These are phyloP conservation scores for Choanephora cucurbitarum DNA, from an alignment of 371 early-diverging fungal species.

Conservation along the genomic window DNA sequence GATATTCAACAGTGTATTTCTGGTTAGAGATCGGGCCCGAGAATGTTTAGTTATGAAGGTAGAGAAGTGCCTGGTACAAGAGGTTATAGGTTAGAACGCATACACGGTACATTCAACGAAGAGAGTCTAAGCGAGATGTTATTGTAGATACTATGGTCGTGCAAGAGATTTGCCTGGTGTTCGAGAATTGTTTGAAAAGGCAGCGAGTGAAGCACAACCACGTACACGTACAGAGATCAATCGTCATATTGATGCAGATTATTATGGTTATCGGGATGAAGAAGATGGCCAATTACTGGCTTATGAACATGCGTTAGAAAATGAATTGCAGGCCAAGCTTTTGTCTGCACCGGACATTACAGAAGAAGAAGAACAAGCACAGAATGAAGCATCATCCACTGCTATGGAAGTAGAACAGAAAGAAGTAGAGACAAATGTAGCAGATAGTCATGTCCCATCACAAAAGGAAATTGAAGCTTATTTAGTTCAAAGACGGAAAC, in stretches of 20 bases:
- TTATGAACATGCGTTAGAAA: conserved; percentile 71
- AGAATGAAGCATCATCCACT: conserved; percentile 13
- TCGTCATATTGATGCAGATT: conserved; percentile 88
- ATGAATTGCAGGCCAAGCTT: conserved; percentile 41
- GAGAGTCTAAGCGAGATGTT: too few species aligned
- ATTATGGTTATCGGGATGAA: conserved; percentile 95
- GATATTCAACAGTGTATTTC: too few species aligned
- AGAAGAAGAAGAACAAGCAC: conserved; percentile 17
- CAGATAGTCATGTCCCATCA: conserved; percentile 53
- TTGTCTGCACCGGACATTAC: conserved; percentile 34
- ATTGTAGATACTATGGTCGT: conserved; percentile 89
- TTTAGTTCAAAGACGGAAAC: conserved; percentile 68
- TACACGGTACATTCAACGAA: too few species aligned
- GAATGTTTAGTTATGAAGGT: conserved; percentile 84
- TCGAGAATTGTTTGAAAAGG: conserved; percentile 85
- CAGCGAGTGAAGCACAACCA: conserved; percentile 41
- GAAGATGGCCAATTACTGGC: conserved; percentile 82
- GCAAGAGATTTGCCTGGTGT: conserved; percentile 96
- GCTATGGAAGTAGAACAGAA: conserved; percentile 18
- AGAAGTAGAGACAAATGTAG: conserved; percentile 16
- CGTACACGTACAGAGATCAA: conserved; percentile 75
- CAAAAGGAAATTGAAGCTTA: conserved; percentile 78
- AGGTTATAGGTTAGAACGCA: conserved; percentile 82
- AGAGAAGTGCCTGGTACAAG: conserved; percentile 88
- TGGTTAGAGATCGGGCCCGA: conserved; percentile 74